Evolutionary conservation across 495 filamentous ascomycete species (phyloP).

Genomic region (Letharia columbiana): DNA sequence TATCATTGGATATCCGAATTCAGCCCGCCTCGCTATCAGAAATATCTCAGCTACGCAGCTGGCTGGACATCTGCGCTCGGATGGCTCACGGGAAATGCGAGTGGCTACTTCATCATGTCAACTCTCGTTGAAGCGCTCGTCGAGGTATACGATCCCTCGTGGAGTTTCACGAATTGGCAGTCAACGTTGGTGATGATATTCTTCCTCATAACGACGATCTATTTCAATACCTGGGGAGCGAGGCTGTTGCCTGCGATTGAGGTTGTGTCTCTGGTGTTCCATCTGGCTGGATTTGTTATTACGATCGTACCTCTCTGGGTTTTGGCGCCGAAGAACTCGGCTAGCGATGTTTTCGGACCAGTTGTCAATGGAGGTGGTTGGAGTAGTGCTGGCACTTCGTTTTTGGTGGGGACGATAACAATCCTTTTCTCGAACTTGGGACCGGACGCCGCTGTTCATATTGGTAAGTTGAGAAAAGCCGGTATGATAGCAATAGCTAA

Average conservation of each 20-base stretch:
- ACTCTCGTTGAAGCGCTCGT: conserved; percentile 1
- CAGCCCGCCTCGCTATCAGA: conserved; percentile 36
- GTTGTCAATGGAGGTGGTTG: not conserved
- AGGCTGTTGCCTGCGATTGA: not conserved
- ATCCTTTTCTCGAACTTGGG: conserved; percentile 6
- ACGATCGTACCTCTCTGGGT: not conserved
- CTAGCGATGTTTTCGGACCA: not conserved
- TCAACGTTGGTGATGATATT: conserved; percentile 1
- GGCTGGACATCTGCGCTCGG: conserved; percentile 20
- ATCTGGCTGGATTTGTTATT: conserved; percentile 1
- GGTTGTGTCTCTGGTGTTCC: not conserved
- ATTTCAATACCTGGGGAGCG: conserved; percentile 4
- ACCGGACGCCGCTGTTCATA: conserved; percentile 1
- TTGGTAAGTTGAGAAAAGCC: not conserved
- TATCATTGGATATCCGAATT: conserved; percentile 46
- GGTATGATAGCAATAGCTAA: not conserved
- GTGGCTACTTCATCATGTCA: not conserved
- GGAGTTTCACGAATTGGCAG: conserved; percentile 1
- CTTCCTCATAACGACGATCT: not conserved
- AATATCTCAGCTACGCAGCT: conserved; percentile 38
- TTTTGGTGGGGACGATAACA: conserved; percentile 1
- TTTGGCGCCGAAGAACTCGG: not conserved
- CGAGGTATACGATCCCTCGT: not conserved
- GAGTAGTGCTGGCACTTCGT: not conserved
- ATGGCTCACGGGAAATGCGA: conserved; percentile 3